Conservation (phyloP, 2,329 filamentous ascomycete genomes). For the Apiospora rasikravindrae region DNA sequence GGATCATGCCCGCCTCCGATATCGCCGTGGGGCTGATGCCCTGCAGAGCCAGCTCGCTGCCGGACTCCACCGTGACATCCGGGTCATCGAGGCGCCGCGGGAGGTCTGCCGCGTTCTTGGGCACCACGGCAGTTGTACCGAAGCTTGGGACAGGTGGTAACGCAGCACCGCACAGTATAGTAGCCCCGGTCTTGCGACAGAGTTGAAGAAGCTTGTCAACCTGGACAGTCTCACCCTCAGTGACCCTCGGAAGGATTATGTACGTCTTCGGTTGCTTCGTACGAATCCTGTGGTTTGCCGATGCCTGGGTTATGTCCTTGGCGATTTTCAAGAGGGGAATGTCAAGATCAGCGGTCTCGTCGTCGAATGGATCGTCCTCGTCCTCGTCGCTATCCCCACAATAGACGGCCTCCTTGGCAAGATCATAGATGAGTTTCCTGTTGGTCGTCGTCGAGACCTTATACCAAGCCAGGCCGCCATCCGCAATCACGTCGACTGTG, state of each 20-base stretch:
- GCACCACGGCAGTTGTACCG: slow-evolving; percentile 6
- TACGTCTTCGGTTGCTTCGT: slow-evolving; percentile 30
- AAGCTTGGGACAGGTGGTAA: slow-evolving; percentile 30
- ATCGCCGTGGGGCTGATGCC: no score
- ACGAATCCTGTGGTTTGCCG: slow-evolving; percentile 36
- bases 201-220: slow-evolving; percentile 34
- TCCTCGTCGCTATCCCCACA: slow-evolving; percentile 37
- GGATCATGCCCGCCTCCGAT: no score
- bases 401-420: slow-evolving; percentile 39
- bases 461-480: slow-evolving; percentile 38
- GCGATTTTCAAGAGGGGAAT: slow-evolving; percentile 39
- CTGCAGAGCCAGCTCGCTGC: no score
- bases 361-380: slow-evolving; percentile 25
- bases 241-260: slow-evolving; percentile 37
- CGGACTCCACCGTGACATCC: no score
- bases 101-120: no score
- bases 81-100: no score
- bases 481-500: slow-evolving; percentile 37
- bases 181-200: slow-evolving; percentile 35
- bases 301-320: slow-evolving; percentile 31
- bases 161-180: slow-evolving; percentile 31
- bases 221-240: slow-evolving; percentile 31
- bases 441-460: slow-evolving; percentile 41
- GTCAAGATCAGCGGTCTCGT: slow-evolving; percentile 30
- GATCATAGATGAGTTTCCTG: slow-evolving; percentile 36